phyloP scores from a whole-genome alignment of 768 basidiomycete genomes.

The Rossbeevera mucosa region DNA sequence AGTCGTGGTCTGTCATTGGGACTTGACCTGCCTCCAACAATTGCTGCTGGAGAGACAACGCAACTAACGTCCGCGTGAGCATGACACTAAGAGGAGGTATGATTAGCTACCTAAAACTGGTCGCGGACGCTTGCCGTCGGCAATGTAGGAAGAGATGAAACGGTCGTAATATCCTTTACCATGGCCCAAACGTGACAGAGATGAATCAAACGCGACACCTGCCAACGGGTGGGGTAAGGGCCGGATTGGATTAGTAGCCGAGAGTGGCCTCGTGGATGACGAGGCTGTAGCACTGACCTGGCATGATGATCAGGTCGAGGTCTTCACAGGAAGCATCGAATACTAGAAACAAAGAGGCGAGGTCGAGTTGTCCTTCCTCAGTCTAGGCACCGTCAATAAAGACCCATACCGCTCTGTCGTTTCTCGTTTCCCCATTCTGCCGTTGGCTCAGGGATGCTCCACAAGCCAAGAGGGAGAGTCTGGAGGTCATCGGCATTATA shows the following conservation, averaged over 20 bases:
- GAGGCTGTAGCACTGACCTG: constrained; percentile 42
- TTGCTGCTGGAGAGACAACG: constrained; percentile 60
- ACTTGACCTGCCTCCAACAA: constrained; percentile 47
- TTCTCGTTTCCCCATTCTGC: constrained; percentile 37
- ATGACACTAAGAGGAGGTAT: constrained; percentile 7
- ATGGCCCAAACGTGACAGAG: constrained; percentile 67
- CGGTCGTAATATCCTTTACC: constrained; percentile 83
- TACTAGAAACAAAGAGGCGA: constrained; percentile 18
- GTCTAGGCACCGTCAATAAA: constrained; percentile 1
- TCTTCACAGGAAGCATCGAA: constrained; percentile 33
- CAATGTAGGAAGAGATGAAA: constrained; percentile 56
- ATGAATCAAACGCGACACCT: constrained; percentile 75
- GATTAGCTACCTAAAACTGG: constrained; percentile 55
- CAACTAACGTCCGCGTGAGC: constrained; percentile 43
- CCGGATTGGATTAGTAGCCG: constrained; percentile 3
- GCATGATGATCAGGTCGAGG: constrained; percentile 63
- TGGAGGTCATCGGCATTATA: constrained; percentile 55
- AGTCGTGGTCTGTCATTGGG: constrained; percentile 55
- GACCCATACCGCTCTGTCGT: constrained; percentile 50
- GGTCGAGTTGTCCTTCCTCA: background rate
- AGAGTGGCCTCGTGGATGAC: constrained; percentile 5
- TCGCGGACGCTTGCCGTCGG: constrained; percentile 35
- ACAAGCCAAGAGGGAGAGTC: constrained; percentile 54
- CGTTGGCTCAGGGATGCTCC: constrained; percentile 74
- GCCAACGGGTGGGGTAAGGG: constrained; percentile 9